Evolutionary conservation across 1,284 basidiomycete genomes (phyloP).

Genomic region (Fomitiporia mediterranea): DNA sequence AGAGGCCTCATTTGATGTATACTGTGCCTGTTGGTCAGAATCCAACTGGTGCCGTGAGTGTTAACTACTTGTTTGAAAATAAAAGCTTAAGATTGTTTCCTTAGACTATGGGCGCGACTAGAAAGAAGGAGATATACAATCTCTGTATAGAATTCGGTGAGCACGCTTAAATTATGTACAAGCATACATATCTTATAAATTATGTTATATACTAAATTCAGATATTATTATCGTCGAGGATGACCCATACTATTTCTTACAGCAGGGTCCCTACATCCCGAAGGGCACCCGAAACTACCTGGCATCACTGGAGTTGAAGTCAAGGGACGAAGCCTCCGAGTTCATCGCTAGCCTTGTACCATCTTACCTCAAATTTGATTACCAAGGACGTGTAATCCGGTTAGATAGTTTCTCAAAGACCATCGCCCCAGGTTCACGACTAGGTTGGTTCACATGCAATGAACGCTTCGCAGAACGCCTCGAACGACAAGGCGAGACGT

Average conservation of each 20-base stretch:
- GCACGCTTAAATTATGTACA: slow-evolving; percentile 21
- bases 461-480: slow-evolving; percentile 68
- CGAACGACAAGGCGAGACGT: slow-evolving; percentile 69
- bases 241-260: slow-evolving; percentile 81
- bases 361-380: slow-evolving; percentile 68
- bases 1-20: slow-evolving; percentile 71
- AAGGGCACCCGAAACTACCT: slow-evolving; percentile 37
- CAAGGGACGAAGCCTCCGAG: slow-evolving; percentile 23
- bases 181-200: slow-evolving; percentile 12
- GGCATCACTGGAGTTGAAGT: slow-evolving; percentile 23
- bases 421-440: slow-evolving; percentile 70
- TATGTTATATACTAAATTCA: slow-evolving; percentile 25
- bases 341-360: slow-evolving; percentile 58
- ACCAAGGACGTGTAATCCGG: slow-evolving; percentile 75
- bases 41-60: slow-evolving; percentile 66
- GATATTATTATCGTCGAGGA: slow-evolving; percentile 75
- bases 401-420: slow-evolving; percentile 83
- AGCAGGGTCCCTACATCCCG: slow-evolving; percentile 49
- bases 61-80: neutral
- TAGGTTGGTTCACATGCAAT: slow-evolving; percentile 79
- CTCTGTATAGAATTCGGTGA: slow-evolving; percentile 74
- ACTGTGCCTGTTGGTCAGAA: slow-evolving; percentile 76
- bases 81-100: slow-evolving; percentile 4
- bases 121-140: slow-evolving; percentile 78
- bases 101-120: slow-evolving; percentile 56